phyloP scores from a whole-genome alignment of 139 green algal species.

The Chlamydomonas urium region DNA sequence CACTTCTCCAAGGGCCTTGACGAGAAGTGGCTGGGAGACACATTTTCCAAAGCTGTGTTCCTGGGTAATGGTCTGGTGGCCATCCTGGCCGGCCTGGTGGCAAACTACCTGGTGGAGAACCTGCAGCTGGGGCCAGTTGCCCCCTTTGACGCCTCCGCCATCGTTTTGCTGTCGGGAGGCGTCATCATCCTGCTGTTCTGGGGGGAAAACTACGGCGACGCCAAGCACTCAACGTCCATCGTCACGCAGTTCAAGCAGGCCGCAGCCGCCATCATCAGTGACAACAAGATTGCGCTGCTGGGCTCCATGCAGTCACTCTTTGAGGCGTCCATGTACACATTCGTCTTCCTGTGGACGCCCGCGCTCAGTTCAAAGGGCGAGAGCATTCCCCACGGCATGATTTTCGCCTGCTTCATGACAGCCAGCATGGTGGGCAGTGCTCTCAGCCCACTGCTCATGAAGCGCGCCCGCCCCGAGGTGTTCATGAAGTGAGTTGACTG shows the following conservation, averaged over 20 bases:
- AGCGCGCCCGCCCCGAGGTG: constrained; percentile 38
- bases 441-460: constrained; percentile 49
- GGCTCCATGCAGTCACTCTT: constrained; percentile 93
- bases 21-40: constrained; percentile 74
- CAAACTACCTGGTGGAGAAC: constrained; percentile 79
- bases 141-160: constrained; percentile 89
- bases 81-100: constrained; percentile 86
- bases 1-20: constrained; percentile 80
- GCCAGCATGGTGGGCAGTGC: constrained; percentile 64
- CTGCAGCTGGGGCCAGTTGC: constrained; percentile 81
- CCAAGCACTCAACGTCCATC: constrained; percentile 21
- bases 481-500: constrained; percentile 97
- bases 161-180: constrained; percentile 75
- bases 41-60: constrained; percentile 88
- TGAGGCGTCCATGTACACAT: constrained; percentile 98
- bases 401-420: constrained; percentile 97
- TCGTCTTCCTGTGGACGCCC: constrained; percentile 98
- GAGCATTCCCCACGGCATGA: constrained; percentile 91
- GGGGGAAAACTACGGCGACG: constrained; percentile 92
- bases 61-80: constrained; percentile 94
- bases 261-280: constrained; percentile 19
- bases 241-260: constrained; percentile 32
- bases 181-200: constrained; percentile 76
- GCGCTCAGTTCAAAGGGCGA: constrained; percentile 73
- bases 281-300: constrained; percentile 67